Evolutionary conservation across 192 early-diverging fungal species (phyloP), one percentile per base, ranked within the genome.

Genomic region (Pilaira anomala): DNA sequence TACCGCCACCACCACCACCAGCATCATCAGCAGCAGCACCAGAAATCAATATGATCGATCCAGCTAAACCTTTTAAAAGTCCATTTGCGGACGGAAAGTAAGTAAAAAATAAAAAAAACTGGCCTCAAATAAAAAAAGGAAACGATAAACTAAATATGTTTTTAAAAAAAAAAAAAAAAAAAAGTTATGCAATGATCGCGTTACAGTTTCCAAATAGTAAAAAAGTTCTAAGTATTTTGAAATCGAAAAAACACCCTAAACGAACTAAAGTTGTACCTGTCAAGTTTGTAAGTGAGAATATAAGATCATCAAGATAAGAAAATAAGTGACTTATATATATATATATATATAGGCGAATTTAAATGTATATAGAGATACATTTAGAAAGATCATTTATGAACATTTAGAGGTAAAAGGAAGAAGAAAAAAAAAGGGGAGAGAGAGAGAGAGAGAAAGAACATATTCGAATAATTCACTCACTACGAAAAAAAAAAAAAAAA

Each of bases 311-410:
- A 14, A 3, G 7, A 45, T 4, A 51, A 13, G 14, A 54, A 19
- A n/a, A 3, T 13, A 41, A 24, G n/a, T n/a, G n/a, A 57, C 24
- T n/a, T 33, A 22, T 16, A 33, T 18, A 26, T n/a, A 4, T 33
- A 12, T 65, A 8, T 57, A 14, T 41, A 13, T 16, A n/a, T 44
- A 67, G 65, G 60, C 63, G 36, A 63, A 62, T 14, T 36, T 65
- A 3, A 62, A 59, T 21, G 57, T 73, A 36, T 78, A 78, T 67
- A 69, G 66, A 44, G 71, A 80, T 16, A 62, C 65, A 0, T 75
- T 80, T 66, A 45, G 68, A 24, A 72, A 57, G 21, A 28, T 77
- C 11, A 73, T 80, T 12, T 69, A 75, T 22, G 78, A 80, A 48
- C 78, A 80, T 46, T 41, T 80, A 13, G 76, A 80, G 52, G 69